Evolutionary conservation across 108 stramenopile species (phyloP).

Genomic region (Nitzschia inconspicua): DNA sequence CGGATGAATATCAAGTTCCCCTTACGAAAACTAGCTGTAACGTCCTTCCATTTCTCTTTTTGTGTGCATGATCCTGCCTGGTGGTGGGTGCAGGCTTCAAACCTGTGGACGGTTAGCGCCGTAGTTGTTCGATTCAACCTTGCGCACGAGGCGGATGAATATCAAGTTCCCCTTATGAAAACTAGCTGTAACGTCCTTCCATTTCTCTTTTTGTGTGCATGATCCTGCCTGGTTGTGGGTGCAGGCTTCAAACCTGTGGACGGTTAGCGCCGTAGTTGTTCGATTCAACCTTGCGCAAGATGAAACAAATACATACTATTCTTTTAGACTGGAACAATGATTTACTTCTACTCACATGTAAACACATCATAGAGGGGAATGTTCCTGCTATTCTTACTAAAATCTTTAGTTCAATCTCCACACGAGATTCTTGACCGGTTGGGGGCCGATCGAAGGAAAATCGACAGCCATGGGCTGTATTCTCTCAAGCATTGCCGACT

Average conservation of each 20-base stretch:
- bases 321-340: no score
- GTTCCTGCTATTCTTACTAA: background rate
- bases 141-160: constrained; percentile 73
- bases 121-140: constrained; percentile 89
- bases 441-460: constrained; percentile 66
- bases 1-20: no score
- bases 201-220: constrained; percentile 62
- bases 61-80: constrained; percentile 69
- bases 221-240: constrained; percentile 86
- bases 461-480: constrained; percentile 79
- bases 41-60: background rate
- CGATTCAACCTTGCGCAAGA: constrained; percentile 92
- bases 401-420: constrained; percentile 33
- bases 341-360: no score
- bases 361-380: no score
- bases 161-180: no score
- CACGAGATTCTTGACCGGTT: constrained; percentile 73
- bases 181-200: no score
- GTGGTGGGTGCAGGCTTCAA: constrained; percentile 85
- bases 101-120: constrained; percentile 79
- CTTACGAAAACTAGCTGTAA: no score
- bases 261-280: constrained; percentile 85
- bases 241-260: constrained; percentile 88
- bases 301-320: no score
- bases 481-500: constrained; percentile 61